Base-by-base conservation (phyloP, 2,329 filamentous ascomycete genomes). In the Fusarium avenaceum region DNA sequence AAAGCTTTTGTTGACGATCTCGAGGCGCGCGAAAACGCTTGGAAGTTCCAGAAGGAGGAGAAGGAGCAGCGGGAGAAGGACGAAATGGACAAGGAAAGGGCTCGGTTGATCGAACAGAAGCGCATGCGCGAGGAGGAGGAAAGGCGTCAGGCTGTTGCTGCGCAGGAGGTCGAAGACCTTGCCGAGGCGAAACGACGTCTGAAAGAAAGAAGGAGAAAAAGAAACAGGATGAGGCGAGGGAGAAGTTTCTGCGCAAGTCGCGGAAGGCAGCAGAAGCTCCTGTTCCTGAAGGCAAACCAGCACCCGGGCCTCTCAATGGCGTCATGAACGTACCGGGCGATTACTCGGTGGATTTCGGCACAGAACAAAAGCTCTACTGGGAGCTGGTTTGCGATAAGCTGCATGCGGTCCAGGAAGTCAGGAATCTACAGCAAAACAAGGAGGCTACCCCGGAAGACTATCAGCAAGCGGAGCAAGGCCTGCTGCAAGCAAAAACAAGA, bases 1-100 rank as follows among this genome's bases (percentile, higher is more conserved):
- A 84, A 92, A 75, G 86, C 88, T 71, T 92, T 97, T 86, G 92
- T 92, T 69, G 93, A 97, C 75, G 94, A 97, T 75, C 81, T 98
- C 50, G 94, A 97, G 80, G 86, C 88, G 26, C 84, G 92, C 20
- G 95, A 97, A 78, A 83, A 86, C 30, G 89, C 89, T 4, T 83
- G 89, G 51, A 89, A 88, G 75, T 81, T 87, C 43, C 81, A 87
- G 63, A 85, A 85, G 80, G 85, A 83, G 33, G 85, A 79, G 14
- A 80, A 79, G 55, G 78, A 81, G 45, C 76, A 80, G 54, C 66
- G 65, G 10, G 74, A 76, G 7, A 73, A 73, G 46, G 76, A 80
- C n/a, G 71, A 71, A 43, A 61, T 81, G 42, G 76, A 80, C 52
- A 77, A 76, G 54, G 80, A 83, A 64, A 74, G 77, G 28, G 76